Evolutionary conservation across 75 land plant genomes (phyloP).

Genomic region (Ceratopteris richardii): DNA sequence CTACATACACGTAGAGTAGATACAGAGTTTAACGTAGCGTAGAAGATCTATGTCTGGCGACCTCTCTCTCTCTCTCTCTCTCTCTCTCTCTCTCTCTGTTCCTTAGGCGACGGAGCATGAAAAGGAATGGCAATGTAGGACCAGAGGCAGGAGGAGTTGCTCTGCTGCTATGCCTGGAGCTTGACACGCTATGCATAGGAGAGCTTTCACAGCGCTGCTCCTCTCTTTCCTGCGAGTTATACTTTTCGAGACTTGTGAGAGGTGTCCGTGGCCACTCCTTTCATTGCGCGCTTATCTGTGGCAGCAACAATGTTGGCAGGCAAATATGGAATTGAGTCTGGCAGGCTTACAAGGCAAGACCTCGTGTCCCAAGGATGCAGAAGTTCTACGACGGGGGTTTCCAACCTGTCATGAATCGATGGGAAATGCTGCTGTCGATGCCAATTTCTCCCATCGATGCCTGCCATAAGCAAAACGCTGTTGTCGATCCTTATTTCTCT

Average conservation of each 20-base stretch:
- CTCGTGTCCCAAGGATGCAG: constrained; percentile 51
- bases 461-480: too few species aligned
- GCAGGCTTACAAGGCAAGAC: constrained; percentile 69
- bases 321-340: constrained; percentile 65
- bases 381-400: constrained; percentile 92
- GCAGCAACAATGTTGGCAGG: constrained; percentile 79
- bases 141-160: too few species aligned
- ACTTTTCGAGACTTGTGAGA: neutral
- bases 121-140: too few species aligned
- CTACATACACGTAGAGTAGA: too few species aligned
- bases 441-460: too few species aligned
- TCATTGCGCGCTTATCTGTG: constrained; percentile 61
- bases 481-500: too few species aligned
- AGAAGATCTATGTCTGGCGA: too few species aligned
- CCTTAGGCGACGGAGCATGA: too few species aligned
- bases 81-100: too few species aligned
- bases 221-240: neutral
- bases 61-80: too few species aligned
- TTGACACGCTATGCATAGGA: neutral
- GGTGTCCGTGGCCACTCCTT: constrained; percentile 18
- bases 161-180: too few species aligned
- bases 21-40: too few species aligned
- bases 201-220: neutral
- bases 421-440: constrained; percentile 41
- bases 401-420: constrained; percentile 70